Conservation (phyloP, 768 basidiomycete genomes). For the Dioszegia crocea region DNA sequence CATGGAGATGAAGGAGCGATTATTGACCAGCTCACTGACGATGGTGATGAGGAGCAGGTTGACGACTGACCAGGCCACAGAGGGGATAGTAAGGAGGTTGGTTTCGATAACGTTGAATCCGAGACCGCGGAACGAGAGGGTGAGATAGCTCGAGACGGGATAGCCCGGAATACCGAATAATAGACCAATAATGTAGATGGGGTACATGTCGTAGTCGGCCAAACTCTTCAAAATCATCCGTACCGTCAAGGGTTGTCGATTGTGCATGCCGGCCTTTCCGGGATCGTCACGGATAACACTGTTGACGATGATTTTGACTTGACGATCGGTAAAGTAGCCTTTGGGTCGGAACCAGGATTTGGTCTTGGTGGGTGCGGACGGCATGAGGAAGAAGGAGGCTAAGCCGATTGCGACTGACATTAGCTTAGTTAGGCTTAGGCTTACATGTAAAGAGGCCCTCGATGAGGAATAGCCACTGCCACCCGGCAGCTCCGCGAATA, state of each 20-base stretch:
- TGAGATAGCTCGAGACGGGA: conserved; percentile 40
- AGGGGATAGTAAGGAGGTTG: conserved; percentile 47
- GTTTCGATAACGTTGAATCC: conserved; percentile 47
- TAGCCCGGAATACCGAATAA: conserved; percentile 42
- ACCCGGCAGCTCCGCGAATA: conserved; percentile 54
- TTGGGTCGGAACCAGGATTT: conserved; percentile 41
- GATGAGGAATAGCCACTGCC: conserved; percentile 58
- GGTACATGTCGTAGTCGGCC: conserved; percentile 45
- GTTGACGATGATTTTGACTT: conserved; percentile 49
- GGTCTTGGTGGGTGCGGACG: conserved; percentile 38
- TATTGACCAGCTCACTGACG: conserved; percentile 25
- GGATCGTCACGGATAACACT: conserved; percentile 30
- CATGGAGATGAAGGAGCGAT: conserved; percentile 25
- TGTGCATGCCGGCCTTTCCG: conserved; percentile 32
- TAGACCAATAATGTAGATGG: conserved; percentile 48
- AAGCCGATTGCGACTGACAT: conserved; percentile 35
- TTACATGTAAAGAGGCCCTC: conserved; percentile 47
- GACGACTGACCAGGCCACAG: conserved; percentile 40
- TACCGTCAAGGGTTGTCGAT: conserved; percentile 42
- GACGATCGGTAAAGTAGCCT: conserved; percentile 47
- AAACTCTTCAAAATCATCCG: conserved; percentile 35
- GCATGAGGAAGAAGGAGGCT: conserved; percentile 49
- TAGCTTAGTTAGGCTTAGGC: conserved; percentile 10
- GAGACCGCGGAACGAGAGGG: conserved; percentile 37
- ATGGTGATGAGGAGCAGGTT: conserved; percentile 25